Percentiles rank a stretch among this genome's conserved stretches.
These are phyloP conservation scores for Nitzschia inconspicua DNA, from an alignment of 108 stramenopile genomes.

Conservation along the genomic window DNA sequence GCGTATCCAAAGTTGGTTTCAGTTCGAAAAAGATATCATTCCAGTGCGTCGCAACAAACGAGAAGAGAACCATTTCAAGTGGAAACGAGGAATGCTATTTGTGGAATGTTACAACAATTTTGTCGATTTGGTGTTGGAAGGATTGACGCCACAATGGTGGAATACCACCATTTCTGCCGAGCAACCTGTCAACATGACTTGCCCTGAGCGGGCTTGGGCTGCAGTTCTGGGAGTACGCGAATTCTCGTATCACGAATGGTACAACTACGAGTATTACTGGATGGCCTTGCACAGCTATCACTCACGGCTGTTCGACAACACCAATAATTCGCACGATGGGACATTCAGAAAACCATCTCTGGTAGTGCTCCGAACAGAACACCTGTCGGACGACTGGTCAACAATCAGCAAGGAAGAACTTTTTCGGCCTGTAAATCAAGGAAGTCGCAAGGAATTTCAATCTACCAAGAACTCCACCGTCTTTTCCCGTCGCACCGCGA, in stretches of 20 bases:
- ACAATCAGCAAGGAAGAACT: slow-evolving; percentile 13
- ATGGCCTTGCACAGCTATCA: slow-evolving; percentile 5
- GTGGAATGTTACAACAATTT: slow-evolving; percentile 28
- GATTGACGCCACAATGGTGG: background rate
- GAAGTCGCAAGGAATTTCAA: background rate
- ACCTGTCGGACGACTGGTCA: slow-evolving; percentile 25
- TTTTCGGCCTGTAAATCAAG: slow-evolving; percentile 24
- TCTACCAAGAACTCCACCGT: background rate
- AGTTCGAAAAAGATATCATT: slow-evolving; percentile 34
- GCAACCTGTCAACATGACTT: slow-evolving; percentile 22
- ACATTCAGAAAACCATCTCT: background rate
- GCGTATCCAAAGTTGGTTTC: slow-evolving; percentile 29
- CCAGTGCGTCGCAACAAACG: slow-evolving; percentile 17
- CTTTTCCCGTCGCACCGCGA: background rate
- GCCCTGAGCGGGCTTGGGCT: slow-evolving; percentile 36
- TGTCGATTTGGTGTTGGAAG: slow-evolving; percentile 10
- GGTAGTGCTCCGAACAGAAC: slow-evolving; percentile 24
- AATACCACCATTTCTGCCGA: slow-evolving; percentile 1
- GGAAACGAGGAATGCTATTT: slow-evolving; percentile 24
- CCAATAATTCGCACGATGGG: background rate
- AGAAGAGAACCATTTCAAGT: slow-evolving; percentile 2
- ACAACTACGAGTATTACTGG: slow-evolving; percentile 42
- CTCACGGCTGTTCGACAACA: background rate
- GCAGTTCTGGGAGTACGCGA: slow-evolving; percentile 26
- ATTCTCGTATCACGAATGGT: slow-evolving; percentile 41